Evolutionary conservation across 1,284 basidiomycete species (phyloP).

Genomic region (Rhodotorula sp.): DNA sequence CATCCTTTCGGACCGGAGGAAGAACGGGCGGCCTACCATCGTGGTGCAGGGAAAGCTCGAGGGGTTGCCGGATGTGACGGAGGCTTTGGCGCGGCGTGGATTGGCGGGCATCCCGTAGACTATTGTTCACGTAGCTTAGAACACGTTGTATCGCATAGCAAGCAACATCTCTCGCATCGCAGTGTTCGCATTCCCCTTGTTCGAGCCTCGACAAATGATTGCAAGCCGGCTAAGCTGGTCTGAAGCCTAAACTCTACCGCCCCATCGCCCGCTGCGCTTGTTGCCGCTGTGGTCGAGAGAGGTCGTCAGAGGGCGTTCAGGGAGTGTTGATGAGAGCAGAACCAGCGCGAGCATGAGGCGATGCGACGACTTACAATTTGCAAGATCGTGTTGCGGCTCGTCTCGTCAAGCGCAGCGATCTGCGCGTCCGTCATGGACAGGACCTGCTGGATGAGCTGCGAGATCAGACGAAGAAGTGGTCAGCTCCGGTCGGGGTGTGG

Average conservation of each 20-base stretch:
- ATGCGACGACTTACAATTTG: conserved; percentile 53
- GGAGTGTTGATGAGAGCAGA: background rate
- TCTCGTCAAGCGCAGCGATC: conserved; percentile 76
- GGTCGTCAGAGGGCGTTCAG: background rate
- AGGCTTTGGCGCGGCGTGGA: conserved; percentile 27
- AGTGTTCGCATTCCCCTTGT: too few relatives aligned
- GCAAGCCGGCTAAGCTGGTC: too few relatives aligned
- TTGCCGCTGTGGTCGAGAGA: conserved; percentile 2
- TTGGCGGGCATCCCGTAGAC: conserved; percentile 22
- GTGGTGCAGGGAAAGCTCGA: conserved; percentile 51
- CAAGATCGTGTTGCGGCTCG: conserved; percentile 80
- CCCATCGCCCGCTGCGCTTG: conserved; percentile 32
- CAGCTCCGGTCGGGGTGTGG: background rate
- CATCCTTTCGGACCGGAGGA: conserved; percentile 47
- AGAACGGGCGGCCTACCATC: conserved; percentile 51
- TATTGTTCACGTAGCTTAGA: too few relatives aligned
- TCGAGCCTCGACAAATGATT: too few relatives aligned
- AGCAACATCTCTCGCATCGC: too few relatives aligned
- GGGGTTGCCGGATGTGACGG: conserved; percentile 46
- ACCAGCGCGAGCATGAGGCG: background rate
- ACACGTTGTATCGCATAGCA: too few relatives aligned
- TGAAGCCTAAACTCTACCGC: background rate
- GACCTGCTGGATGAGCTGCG: conserved; percentile 60
- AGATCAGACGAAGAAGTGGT: background rate
- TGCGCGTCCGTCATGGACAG: conserved; percentile 80